phyloP scores from a whole-genome alignment of 352 stramenopile species.

The Phytopythium ostracodes region DNA sequence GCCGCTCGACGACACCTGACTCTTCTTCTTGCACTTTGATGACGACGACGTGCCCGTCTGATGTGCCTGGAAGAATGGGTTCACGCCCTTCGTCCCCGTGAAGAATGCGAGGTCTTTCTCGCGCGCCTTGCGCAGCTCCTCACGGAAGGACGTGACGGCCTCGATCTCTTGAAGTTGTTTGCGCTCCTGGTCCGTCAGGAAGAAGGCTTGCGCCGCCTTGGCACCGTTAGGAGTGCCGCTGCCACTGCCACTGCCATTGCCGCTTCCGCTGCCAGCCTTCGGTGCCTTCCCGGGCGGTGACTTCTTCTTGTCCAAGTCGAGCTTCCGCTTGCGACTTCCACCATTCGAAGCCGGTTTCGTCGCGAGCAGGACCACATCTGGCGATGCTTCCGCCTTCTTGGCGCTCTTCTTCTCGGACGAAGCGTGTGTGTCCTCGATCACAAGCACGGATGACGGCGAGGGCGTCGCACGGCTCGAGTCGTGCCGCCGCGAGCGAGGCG shows the following conservation, averaged over 20 bases:
- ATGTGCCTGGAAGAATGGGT: conserved; percentile 64
- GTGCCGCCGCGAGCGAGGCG: conserved; percentile 15
- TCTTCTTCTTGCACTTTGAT: conserved; percentile 15
- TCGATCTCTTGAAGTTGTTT: conserved; percentile 74
- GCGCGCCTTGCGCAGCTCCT: conserved; percentile 55
- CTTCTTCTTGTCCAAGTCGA: conserved; percentile 62
- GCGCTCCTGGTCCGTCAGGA: conserved; percentile 58
- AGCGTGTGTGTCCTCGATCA: background rate
- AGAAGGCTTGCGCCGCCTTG: conserved; percentile 46
- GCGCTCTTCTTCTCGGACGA: background rate
- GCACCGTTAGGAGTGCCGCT: background rate
- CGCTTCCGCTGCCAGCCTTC: conserved; percentile 7
- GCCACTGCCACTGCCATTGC: conserved; percentile 1
- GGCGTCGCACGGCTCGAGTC: conserved; percentile 9
- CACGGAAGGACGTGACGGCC: conserved; percentile 50
- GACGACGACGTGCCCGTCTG: background rate
- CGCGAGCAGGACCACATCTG: background rate
- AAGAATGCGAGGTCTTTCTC: conserved; percentile 76
- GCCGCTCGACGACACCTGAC: conserved; percentile 10
- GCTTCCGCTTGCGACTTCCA: conserved; percentile 46
- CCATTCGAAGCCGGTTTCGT: background rate
- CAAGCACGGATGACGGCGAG: background rate
- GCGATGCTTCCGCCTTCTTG: conserved; percentile 2
- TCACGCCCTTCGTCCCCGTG: conserved; percentile 36
- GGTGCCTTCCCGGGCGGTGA: conserved; percentile 16